Evolutionary conservation across 169 alveolate species (phyloP).

Genomic region (Eimeria falciformis): DNA sequence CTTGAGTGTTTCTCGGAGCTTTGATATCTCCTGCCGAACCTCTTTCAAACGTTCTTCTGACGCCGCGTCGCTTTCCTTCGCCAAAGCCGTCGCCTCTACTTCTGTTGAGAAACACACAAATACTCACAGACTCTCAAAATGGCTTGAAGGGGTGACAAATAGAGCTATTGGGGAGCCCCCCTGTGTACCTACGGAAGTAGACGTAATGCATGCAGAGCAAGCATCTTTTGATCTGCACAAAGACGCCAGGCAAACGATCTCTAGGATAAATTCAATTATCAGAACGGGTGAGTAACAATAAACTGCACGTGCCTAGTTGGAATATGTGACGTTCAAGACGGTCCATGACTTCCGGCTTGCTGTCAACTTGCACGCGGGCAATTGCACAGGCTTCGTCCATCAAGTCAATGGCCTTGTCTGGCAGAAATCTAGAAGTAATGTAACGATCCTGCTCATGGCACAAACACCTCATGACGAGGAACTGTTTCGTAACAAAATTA

Average conservation of each 20-base stretch:
- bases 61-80: slow-evolving; percentile 83
- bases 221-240: too few species aligned
- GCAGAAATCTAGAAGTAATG: slow-evolving; percentile 82
- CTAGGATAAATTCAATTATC: too few species aligned
- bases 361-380: slow-evolving; percentile 86
- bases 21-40: slow-evolving; percentile 79
- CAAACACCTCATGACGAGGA: background rate
- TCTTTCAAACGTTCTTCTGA: slow-evolving; percentile 77
- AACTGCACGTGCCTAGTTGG: slow-evolving; percentile 82
- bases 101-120: slow-evolving; percentile 35
- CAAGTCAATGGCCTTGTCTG: slow-evolving; percentile 92
- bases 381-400: slow-evolving; percentile 92
- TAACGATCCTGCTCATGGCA: slow-evolving; percentile 71
- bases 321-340: slow-evolving; percentile 86
- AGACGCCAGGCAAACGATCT: background rate
- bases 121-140: background rate
- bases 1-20: slow-evolving; percentile 44
- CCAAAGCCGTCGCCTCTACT: slow-evolving; percentile 86
- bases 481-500: background rate
- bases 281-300: too few species aligned
- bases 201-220: too few species aligned
- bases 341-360: slow-evolving; percentile 90
- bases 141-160: too few species aligned
- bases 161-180: too few species aligned
- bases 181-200: background rate